phyloP scores from a whole-genome alignment of 495 filamentous ascomycete genomes.

The Podospora australis region DNA sequence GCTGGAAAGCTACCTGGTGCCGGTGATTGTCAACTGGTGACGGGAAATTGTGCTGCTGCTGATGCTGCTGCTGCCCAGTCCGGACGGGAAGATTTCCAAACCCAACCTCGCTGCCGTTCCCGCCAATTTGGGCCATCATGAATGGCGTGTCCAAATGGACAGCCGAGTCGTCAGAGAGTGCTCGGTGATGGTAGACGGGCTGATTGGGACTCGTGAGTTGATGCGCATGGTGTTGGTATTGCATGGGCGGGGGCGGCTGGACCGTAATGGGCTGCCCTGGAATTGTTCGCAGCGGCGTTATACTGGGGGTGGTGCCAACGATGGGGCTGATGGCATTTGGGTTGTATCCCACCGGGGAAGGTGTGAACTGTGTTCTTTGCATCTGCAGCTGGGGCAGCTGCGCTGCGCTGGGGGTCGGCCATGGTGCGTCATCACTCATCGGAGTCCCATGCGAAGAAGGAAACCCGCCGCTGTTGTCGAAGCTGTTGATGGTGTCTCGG shows the following conservation, averaged over 20 bases:
- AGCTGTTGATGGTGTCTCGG: neutral
- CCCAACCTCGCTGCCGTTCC: neutral
- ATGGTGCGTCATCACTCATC: neutral
- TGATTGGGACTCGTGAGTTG: neutral
- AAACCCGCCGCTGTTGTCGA: neutral
- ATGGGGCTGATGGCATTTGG: neutral
- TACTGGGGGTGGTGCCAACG: neutral
- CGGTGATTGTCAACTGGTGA: neutral
- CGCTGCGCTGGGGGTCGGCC: neutral
- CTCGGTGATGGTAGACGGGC: neutral
- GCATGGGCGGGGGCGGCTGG: neutral
- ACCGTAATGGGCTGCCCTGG: neutral
- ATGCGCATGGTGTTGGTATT: neutral
- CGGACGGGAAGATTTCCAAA: neutral
- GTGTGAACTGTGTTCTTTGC: neutral
- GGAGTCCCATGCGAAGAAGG: neutral
- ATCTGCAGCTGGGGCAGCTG: neutral
- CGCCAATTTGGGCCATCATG: neutral
- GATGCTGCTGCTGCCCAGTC: neutral
- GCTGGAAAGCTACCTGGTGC: slow-evolving; percentile 3
- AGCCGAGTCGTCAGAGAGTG: neutral
- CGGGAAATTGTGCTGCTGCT: neutral
- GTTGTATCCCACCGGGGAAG: neutral
- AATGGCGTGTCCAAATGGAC: neutral
- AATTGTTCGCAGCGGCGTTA: neutral